Percentiles rank a stretch among this genome's conserved stretches.
Evolutionary conservation across 2,329 filamentous ascomycete species (phyloP).

Genomic region (Nakataea oryzae): DNA sequence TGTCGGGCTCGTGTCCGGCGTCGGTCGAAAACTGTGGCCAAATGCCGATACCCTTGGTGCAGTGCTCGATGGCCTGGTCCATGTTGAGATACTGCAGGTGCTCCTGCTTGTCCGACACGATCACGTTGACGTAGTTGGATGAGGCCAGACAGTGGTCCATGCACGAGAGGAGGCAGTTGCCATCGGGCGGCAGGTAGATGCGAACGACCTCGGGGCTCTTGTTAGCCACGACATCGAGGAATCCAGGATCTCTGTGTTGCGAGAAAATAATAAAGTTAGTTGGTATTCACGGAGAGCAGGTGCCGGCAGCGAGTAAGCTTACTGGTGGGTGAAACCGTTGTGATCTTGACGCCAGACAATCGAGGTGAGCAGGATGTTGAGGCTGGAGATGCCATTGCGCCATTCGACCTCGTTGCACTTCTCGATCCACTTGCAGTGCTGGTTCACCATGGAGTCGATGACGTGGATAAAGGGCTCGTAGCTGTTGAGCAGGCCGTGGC

Average conservation of each 20-base stretch:
- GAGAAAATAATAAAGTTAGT: neutral
- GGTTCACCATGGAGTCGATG: slow-evolving; percentile 78
- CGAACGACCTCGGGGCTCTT: slow-evolving; percentile 72
- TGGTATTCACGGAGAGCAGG: neutral
- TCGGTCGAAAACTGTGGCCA: slow-evolving; percentile 72
- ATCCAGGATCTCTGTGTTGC: slow-evolving; percentile 49
- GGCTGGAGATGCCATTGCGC: slow-evolving; percentile 61
- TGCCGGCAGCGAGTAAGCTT: neutral
- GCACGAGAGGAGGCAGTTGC: slow-evolving; percentile 65
- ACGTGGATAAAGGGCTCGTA: slow-evolving; percentile 79
- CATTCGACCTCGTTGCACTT: slow-evolving; percentile 73
- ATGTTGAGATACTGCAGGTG: slow-evolving; percentile 68
- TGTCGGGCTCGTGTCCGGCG: slow-evolving; percentile 54
- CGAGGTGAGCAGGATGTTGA: slow-evolving; percentile 70
- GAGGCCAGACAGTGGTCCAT: slow-evolving; percentile 68
- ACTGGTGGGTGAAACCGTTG: slow-evolving; percentile 72
- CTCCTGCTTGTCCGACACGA: slow-evolving; percentile 72
- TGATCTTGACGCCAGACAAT: slow-evolving; percentile 78
- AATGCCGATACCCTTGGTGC: slow-evolving; percentile 68
- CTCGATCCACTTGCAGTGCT: slow-evolving; percentile 79
- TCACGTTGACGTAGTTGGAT: slow-evolving; percentile 70
- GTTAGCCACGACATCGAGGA: slow-evolving; percentile 70
- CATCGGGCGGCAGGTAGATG: slow-evolving; percentile 72
- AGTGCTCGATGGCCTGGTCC: slow-evolving; percentile 63
- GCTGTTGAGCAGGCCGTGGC: slow-evolving; percentile 68